Conservation (phyloP, 441 rosid species). For the Populus tomentosa region DNA sequence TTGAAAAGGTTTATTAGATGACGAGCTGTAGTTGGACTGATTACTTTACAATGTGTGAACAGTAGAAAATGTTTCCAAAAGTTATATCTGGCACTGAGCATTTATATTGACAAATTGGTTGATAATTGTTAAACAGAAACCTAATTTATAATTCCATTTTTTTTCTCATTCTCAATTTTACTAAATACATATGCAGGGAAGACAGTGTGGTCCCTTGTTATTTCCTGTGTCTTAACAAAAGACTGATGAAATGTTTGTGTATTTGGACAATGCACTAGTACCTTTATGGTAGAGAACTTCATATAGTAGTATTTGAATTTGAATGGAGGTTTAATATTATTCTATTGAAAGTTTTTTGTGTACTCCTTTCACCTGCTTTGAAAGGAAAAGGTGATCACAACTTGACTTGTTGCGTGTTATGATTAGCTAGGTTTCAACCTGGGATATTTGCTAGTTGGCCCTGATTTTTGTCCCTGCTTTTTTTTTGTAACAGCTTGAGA, state of each 20-base stretch:
- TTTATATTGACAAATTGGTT: background rate
- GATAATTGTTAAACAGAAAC: background rate
- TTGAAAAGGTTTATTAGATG: constrained; percentile 5
- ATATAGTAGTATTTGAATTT: background rate
- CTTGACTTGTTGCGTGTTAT: background rate
- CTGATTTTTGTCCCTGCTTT: background rate
- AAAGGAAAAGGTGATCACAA: background rate
- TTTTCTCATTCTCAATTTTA: background rate
- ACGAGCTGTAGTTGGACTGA: background rate
- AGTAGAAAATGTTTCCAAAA: background rate
- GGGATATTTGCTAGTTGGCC: background rate
- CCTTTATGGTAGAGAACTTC: background rate
- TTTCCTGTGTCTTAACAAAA: background rate
- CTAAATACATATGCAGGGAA: background rate
- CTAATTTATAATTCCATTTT: background rate
- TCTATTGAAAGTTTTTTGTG: background rate
- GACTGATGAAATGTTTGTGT: background rate
- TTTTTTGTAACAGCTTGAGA: constrained; percentile 72
- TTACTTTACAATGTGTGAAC: background rate
- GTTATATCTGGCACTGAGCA: background rate
- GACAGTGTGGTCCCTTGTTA: background rate
- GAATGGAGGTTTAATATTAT: background rate
- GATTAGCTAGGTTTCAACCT: background rate
- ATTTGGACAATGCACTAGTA: background rate
- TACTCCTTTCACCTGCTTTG: background rate